Percentiles rank a stretch among this genome's conserved stretches.
These are phyloP conservation scores for Colletotrichum ledebouriae DNA, from an alignment of 2,329 filamentous ascomycete genomes.

Conservation along the genomic window DNA sequence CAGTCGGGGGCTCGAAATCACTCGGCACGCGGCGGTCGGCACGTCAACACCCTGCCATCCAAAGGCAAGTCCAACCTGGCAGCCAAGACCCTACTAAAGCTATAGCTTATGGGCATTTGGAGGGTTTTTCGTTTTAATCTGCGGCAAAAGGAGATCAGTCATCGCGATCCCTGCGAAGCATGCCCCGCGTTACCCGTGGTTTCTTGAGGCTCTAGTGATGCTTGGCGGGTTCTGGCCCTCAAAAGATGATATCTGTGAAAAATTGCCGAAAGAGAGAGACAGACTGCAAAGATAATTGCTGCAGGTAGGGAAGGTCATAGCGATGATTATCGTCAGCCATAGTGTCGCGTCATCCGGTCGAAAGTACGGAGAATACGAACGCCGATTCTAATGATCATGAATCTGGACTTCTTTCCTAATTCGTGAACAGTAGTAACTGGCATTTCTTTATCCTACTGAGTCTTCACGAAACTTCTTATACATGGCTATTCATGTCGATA, in stretches of 20 bases:
- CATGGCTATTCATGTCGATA: too few relatives aligned
- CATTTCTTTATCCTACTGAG: too few relatives aligned
- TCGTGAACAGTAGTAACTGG: too few relatives aligned
- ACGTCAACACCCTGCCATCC: slow-evolving; percentile 4
- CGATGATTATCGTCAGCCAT: slow-evolving; percentile 54
- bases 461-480: too few relatives aligned
- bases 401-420: too few relatives aligned
- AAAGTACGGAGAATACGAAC: too few relatives aligned
- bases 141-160: background rate
- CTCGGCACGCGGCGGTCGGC: background rate
- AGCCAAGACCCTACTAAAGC: slow-evolving; percentile 3
- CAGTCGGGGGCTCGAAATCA: background rate
- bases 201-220: background rate
- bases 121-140: background rate
- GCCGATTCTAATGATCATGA: too few relatives aligned
- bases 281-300: slow-evolving; percentile 56
- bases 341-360: background rate
- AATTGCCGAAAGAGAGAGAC: slow-evolving; percentile 56
- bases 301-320: slow-evolving; percentile 59
- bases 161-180: background rate
- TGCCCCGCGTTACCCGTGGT: background rate
- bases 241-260: slow-evolving; percentile 57
- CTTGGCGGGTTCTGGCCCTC: slow-evolving; percentile 51
- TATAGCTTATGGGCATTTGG: background rate
- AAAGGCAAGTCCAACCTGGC: background rate